A percentile compares a stretch with the other conserved stretches of the same genome.
phyloP scores from a whole-genome alignment of 345 rosid species.

The Theobroma cacao region DNA sequence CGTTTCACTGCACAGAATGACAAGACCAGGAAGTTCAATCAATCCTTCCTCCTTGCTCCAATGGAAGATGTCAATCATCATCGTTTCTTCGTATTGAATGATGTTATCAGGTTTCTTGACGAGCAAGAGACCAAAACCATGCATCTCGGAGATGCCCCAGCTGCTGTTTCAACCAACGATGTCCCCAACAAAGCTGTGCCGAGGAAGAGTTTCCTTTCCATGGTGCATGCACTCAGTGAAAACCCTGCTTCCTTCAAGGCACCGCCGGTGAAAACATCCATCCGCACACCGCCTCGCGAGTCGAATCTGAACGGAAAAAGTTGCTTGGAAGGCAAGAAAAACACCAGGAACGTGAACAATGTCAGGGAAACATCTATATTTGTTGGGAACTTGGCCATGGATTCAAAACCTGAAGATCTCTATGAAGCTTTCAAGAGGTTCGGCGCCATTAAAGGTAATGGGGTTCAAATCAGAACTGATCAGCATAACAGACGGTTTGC shows the following conservation, averaged over 20 bases:
- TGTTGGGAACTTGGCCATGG: neutral
- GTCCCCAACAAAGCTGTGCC: neutral
- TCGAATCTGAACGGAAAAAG: neutral
- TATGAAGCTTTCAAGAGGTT: constrained; percentile 1
- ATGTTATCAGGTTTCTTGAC: constrained; percentile 2
- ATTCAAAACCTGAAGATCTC: neutral
- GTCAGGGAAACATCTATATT: neutral
- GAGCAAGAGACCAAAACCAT: neutral
- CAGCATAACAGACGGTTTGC: neutral
- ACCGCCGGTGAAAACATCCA: neutral
- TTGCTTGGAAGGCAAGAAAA: neutral
- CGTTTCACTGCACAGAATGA: neutral
- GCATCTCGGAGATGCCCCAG: no score
- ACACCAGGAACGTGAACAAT: neutral
- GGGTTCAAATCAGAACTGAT: neutral
- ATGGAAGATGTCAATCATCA: neutral
- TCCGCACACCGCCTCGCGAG: neutral
- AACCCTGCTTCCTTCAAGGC: neutral
- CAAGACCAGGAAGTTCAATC: neutral
- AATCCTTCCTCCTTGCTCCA: neutral
- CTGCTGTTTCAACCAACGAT: neutral
- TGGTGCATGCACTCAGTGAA: neutral
- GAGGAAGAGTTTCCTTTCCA: neutral
- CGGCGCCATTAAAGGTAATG: neutral
- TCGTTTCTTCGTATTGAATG: neutral